Conservation (phyloP, 139 green algal genomes). For the Chlorella ohadii region DNA sequence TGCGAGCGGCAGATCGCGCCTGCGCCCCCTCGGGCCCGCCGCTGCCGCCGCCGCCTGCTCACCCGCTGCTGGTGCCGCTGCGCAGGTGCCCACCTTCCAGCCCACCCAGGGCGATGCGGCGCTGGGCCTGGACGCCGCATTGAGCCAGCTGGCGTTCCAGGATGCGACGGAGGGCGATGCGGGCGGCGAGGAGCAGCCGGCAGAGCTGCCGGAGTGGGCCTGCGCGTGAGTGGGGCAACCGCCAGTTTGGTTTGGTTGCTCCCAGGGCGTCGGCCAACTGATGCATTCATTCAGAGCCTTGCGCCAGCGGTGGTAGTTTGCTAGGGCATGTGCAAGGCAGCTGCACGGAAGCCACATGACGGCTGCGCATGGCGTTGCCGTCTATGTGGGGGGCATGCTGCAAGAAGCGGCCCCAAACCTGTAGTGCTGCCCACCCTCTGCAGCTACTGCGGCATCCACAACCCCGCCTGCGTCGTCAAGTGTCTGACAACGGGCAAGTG, state of each 20-base stretch:
- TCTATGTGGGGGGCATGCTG: no score
- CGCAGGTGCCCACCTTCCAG: constrained; percentile 32
- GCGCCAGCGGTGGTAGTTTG: no score
- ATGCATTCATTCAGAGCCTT: no score
- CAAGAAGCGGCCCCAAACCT: no score
- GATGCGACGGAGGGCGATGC: constrained; percentile 60
- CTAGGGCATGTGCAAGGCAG: no score
- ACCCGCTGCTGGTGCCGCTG: not conserved
- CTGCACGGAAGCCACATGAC: no score
- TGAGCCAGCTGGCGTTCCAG: constrained; percentile 41
- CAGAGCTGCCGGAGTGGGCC: constrained; percentile 67
- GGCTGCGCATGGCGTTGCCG: no score
- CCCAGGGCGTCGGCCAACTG: no score
- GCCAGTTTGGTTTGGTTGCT: not conserved
- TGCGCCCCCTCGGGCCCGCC: not conserved
- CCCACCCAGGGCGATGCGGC: constrained; percentile 26
- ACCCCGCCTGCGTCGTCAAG: constrained; percentile 89
- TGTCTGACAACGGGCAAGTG: constrained; percentile 91
- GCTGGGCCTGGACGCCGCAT: constrained; percentile 5
- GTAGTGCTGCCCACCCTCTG: no score
- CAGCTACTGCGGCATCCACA: constrained; percentile 96
- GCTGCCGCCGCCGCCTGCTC: not conserved
- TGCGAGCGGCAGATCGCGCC: not conserved
- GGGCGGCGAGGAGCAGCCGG: constrained; percentile 8
- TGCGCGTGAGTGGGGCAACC: constrained; percentile 60